Base-by-base conservation (phyloP, 73 alveolate species). In the Paramecium biaurelia region DNA sequence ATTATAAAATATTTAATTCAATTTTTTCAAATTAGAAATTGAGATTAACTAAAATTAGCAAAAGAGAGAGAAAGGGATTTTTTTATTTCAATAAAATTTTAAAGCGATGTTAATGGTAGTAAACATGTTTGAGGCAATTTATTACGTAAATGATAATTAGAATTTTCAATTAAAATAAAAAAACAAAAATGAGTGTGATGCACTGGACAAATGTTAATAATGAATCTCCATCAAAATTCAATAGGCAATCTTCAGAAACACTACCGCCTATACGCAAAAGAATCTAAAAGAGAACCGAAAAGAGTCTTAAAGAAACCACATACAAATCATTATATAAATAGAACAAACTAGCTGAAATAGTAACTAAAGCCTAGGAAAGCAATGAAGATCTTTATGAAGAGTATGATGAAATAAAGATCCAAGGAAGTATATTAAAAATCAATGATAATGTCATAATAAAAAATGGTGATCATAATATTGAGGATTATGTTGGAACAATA, bases 131-230 rank as follows among this genome's bases (percentile, higher is more conserved):
- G 45, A 63, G 15, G 45, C 84, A 63, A 26, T 63, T 26, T 63
- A 32, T 32, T 63, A 10, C 84, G 21, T 32, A 63, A 53, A 53
- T 47, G 23, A 14, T 12, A 47, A 47, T 47, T 58, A 63, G 45
- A 63, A 12, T 32, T 63, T 32, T 30, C 10, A 63, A 63, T 63
- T 63, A 63, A 63, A 24, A 12, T 30, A 63, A 63, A 30, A 30
- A 63, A n/a, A n/a, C n/a, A n/a, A 11, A 63, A 34, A 72, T 72
- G 86, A 72, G 58, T 42, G 21, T 32, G 10, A 38, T 72, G 6
- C 86, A 72, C 86, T 72, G 86, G 86, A 32, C 86, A 37, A 32
- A 72, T 72, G 18, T 28, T 12, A 20, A 21, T 28, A 72, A 72
- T 72, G 34, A 32, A 10, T 34, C 86, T 18, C 86, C 86, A 28